Base-by-base conservation (phyloP, 2,329 filamentous ascomycete species). In the Domatiomyces catenatus region DNA sequence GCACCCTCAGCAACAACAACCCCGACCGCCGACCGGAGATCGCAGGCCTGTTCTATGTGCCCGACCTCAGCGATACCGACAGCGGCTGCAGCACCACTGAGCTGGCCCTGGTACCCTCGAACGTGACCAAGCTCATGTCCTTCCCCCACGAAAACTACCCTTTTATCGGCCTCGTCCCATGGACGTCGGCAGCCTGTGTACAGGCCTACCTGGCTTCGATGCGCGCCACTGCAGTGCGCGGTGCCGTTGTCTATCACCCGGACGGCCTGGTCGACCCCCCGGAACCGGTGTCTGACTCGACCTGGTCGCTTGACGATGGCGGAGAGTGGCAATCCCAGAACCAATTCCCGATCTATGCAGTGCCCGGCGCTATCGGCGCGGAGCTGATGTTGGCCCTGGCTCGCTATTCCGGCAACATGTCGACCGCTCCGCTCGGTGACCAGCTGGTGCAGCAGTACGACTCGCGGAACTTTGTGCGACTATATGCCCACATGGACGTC, bases 1-100 rank as follows among this genome's bases (percentile, higher is more conserved):
- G 81, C 44, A 93, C 86, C 0, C 72, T 95, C 12, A 85, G 85
- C 2, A 79, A 76, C 28, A 83, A 79, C 54, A 80, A 79, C 62
- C 73, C 78, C 48, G 72, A 76, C 28, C 65, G 72, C 42, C 77
- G 81, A 56, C 76, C 76, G 50, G 70, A 78, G 49, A 79, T 92
- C 36, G 76, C 79, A 56, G 90, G 90, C 54, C 76, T 95, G 15
- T 75, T 96, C 51, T 96, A 92, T 64, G 83, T 94, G 1, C 92
- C 90, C 3, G 77, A 81, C 53, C 73, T 94, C 42, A 47, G 48
- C 18, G 63, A 67, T 5, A 51, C 61, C 8, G 64, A 72, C 50
- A 75, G 83, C 54, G 67, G 72, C 0, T 95, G 89, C 68, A 73
- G 73, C 62, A 70, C 78, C 15, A 67, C 76, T 46, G 79, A 83